Evolutionary conservation across 1,139 yeast genomes (phyloP).

Genomic region (Ogataea hybrid): DNA sequence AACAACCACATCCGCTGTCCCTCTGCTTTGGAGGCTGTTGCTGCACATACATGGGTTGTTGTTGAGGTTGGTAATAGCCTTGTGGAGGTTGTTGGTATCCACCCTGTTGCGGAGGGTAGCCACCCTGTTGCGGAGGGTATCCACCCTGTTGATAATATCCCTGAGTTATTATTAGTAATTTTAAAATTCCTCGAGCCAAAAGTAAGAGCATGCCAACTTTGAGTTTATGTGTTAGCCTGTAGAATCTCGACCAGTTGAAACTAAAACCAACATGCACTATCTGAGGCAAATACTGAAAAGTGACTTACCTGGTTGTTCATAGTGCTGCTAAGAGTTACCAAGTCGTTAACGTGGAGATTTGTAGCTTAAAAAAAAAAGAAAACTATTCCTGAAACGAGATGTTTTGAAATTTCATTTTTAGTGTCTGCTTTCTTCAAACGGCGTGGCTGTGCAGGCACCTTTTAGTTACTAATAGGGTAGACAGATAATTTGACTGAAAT

Average conservation of each 20-base stretch:
- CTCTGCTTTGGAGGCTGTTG: slow-evolving; percentile 23
- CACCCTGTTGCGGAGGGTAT: slow-evolving; percentile 15
- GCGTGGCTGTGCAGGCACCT: not conserved
- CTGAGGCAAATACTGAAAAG: not conserved
- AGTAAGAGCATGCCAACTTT: too few relatives aligned
- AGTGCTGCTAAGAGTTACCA: too few relatives aligned
- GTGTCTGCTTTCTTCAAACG: not conserved
- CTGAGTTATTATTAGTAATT: slow-evolving; percentile 5
- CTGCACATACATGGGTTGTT: slow-evolving; percentile 27
- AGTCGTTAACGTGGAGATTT: too few relatives aligned
- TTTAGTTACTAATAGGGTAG: too few relatives aligned
- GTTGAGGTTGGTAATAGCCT: slow-evolving; percentile 23
- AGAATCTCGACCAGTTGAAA: too few relatives aligned
- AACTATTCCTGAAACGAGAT: not conserved
- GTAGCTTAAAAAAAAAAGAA: not conserved
- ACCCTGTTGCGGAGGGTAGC: slow-evolving; percentile 15
- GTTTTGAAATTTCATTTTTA: not conserved
- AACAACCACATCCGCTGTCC: slow-evolving; percentile 22
- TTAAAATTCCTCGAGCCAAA: not conserved
- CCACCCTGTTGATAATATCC: slow-evolving; percentile 18
- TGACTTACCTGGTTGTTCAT: slow-evolving; percentile 8
- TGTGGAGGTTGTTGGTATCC: slow-evolving; percentile 16
- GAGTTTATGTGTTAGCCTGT: too few relatives aligned
- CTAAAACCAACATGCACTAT: too few relatives aligned
- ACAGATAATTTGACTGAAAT: too few relatives aligned